phyloP scores from a whole-genome alignment of 2,329 filamentous ascomycete species.

The Neonectria ditissima region DNA sequence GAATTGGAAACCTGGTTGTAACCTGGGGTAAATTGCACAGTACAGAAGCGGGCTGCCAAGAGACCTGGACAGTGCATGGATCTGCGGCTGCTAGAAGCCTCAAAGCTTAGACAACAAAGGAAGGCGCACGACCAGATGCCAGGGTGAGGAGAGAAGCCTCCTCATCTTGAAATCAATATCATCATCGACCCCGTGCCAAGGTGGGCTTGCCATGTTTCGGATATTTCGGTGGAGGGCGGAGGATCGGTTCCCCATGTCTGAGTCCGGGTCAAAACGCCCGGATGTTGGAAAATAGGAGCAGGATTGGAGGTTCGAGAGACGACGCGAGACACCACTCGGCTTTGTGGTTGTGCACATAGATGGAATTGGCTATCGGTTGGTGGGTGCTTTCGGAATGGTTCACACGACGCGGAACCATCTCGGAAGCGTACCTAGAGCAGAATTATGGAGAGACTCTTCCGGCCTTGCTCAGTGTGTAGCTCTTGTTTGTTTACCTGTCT shows the following conservation, averaged over 20 bases:
- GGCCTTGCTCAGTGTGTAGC: neutral
- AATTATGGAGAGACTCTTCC: neutral
- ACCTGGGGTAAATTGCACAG: neutral
- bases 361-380: neutral
- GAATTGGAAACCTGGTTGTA: neutral
- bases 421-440: neutral
- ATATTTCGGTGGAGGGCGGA: neutral
- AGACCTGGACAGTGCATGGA: neutral
- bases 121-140: neutral
- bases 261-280: neutral
- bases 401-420: too few species aligned
- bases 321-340: neutral
- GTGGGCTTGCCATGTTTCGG: neutral
- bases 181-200: slow-evolving; percentile 1
- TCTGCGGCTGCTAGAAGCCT: neutral
- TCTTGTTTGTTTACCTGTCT: neutral
- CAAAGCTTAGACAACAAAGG: too few species aligned
- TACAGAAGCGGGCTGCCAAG: neutral
- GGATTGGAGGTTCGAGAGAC: neutral
- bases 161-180: neutral
- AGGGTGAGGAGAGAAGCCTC: neutral
- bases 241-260: neutral
- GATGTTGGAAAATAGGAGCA: neutral
- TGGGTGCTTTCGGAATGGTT: neutral
- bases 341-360: neutral